phyloP scores from a whole-genome alignment of 768 basidiomycete species.

The Tricholoma terreum region DNA sequence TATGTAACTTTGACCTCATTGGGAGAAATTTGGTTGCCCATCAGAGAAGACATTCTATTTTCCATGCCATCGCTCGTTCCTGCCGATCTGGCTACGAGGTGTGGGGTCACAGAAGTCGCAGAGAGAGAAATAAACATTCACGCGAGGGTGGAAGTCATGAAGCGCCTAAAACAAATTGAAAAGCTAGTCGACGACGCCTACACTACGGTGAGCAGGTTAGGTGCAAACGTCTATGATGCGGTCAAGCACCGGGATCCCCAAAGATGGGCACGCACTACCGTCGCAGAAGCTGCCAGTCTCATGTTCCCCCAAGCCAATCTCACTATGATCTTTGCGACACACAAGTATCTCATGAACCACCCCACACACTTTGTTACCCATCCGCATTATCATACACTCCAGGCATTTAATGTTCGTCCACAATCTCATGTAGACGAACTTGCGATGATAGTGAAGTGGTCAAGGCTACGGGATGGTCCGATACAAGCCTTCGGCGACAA shows the following conservation, averaged over 20 bases:
- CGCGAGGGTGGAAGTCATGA: constrained; percentile 66
- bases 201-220: constrained; percentile 23
- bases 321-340: constrained; percentile 45
- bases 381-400: constrained; percentile 42
- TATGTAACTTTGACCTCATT: constrained; percentile 32
- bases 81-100: constrained; percentile 42
- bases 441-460: constrained; percentile 45
- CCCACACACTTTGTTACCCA: constrained; percentile 52
- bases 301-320: constrained; percentile 34
- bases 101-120: constrained; percentile 36
- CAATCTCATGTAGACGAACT: constrained; percentile 51
- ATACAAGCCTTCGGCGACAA: constrained; percentile 51
- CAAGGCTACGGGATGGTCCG: constrained; percentile 34
- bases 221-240: constrained; percentile 41
- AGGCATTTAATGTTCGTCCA: constrained; percentile 65
- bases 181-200: constrained; percentile 42
- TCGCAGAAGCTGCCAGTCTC: constrained; percentile 48
- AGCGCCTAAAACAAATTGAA: constrained; percentile 52
- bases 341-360: constrained; percentile 62
- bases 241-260: constrained; percentile 44
- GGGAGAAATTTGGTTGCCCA: constrained; percentile 54
- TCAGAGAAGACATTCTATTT: constrained; percentile 56
- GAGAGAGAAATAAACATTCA: constrained; percentile 35
- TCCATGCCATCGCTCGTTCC: constrained; percentile 55
- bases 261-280: constrained; percentile 55